These are phyloP conservation scores for Dendrothele bispora DNA, from an alignment of 768 basidiomycete species.

Conservation along the genomic window DNA sequence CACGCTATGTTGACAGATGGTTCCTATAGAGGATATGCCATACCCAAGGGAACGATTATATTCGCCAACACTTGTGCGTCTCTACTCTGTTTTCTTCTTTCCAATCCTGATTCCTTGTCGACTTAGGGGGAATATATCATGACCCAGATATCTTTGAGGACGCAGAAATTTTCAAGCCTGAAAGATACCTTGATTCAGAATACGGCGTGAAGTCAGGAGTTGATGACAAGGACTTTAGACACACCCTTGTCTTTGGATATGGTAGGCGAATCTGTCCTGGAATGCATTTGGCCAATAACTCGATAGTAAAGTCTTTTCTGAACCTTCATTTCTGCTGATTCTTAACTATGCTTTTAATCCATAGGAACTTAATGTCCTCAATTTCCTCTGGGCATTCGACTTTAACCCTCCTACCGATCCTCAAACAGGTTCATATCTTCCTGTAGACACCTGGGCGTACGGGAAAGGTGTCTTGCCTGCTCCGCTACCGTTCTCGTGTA, in stretches of 20 bases:
- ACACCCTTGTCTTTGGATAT: conserved; percentile 14
- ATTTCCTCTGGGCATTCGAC: conserved; percentile 30
- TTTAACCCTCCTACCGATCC: conserved; percentile 13
- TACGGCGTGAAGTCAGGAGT: conserved; percentile 13
- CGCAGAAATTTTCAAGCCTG: conserved; percentile 16
- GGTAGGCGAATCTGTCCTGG: conserved; percentile 22
- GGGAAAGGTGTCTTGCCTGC: too few species aligned
- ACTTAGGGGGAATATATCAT: conserved; percentile 18
- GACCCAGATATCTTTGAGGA: conserved; percentile 18
- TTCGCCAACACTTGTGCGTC: conserved; percentile 17
- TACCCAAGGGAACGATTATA: conserved; percentile 14
- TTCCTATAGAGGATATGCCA: conserved; percentile 9
- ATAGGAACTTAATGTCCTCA: conserved; percentile 24
- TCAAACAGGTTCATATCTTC: conserved; percentile 4
- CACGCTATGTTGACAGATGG: too few species aligned
- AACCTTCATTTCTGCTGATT: neutral
- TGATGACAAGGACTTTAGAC: conserved; percentile 11
- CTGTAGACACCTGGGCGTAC: conserved; percentile 12
- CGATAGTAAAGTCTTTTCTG: conserved; percentile 12
- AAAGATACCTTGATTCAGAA: conserved; percentile 14
- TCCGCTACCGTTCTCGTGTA: too few species aligned
- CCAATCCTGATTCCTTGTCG: neutral
- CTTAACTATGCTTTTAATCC: conserved; percentile 2
- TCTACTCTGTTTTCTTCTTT: neutral
- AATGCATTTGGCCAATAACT: conserved; percentile 15